These are phyloP conservation scores for Thermoascus crustaceus DNA, from an alignment of 2,329 filamentous ascomycete species.

Conservation along the genomic window DNA sequence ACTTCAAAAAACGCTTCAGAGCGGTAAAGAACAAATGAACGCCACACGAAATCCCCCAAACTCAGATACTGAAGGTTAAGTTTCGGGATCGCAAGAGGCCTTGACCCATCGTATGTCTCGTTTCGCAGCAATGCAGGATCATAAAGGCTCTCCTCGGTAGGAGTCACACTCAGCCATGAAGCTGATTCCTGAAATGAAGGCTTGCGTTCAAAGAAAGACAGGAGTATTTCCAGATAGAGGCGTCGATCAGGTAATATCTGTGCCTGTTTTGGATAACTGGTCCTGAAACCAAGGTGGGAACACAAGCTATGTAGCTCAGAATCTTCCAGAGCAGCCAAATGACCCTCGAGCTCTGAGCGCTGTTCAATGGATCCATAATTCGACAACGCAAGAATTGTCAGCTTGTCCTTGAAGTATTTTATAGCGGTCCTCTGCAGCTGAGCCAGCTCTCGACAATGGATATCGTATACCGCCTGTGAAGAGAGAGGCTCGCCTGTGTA, in stretches of 20 bases:
- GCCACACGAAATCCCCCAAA: conserved; percentile 93
- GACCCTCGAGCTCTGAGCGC: conserved; percentile 65
- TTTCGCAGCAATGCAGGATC: conserved; percentile 70
- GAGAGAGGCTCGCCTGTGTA: conserved; percentile 73
- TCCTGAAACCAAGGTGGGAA: conserved; percentile 65
- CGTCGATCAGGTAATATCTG: conserved; percentile 53
- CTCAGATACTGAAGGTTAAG: conserved; percentile 93
- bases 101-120: conserved; percentile 78
- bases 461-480: conserved; percentile 64
- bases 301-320: conserved; percentile 65
- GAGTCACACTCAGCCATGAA: conserved; percentile 63
- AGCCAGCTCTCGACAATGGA: conserved; percentile 68
- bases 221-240: conserved; percentile 55
- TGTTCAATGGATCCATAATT: conserved; percentile 86
- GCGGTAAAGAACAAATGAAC: conserved; percentile 79
- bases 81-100: conserved; percentile 84
- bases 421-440: conserved; percentile 69
- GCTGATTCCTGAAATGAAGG: conserved; percentile 76
- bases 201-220: conserved; percentile 66
- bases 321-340: conserved; percentile 66
- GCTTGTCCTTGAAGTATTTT: conserved; percentile 77
- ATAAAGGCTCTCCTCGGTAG: conserved; percentile 74
- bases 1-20: conserved; percentile 92
- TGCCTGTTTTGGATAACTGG: conserved; percentile 66
- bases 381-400: conserved; percentile 83